phyloP scores from a whole-genome alignment of 108 stramenopile species.

The Conticribra weissflogii region DNA sequence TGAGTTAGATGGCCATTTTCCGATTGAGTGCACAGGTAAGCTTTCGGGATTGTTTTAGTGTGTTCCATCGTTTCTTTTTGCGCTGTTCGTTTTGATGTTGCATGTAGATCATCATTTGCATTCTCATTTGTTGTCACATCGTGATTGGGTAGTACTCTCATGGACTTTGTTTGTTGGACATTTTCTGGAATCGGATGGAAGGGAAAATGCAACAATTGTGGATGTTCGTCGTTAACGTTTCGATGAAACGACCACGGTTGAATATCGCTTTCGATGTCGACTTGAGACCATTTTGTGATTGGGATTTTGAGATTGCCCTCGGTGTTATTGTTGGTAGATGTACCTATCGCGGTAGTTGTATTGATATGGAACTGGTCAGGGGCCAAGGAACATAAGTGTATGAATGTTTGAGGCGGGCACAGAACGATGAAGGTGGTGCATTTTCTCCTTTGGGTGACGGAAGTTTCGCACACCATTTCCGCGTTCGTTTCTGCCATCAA shows the following conservation, averaged over 20 bases:
- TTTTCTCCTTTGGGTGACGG: slow-evolving; percentile 15
- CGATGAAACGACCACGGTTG: slow-evolving; percentile 70
- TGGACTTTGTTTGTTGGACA: background rate
- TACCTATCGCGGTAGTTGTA: background rate
- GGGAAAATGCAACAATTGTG: slow-evolving; percentile 63
- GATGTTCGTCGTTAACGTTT: slow-evolving; percentile 65
- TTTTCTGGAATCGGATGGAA: too few species aligned
- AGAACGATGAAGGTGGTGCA: slow-evolving; percentile 82
- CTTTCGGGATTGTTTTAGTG: slow-evolving; percentile 18
- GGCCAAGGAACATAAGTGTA: slow-evolving; percentile 66
- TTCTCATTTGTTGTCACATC: background rate
- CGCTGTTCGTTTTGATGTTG: background rate
- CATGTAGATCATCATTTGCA: background rate
- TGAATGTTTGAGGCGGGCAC: slow-evolving; percentile 76
- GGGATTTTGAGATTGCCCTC: slow-evolving; percentile 5
- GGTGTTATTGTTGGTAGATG: background rate
- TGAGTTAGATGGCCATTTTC: slow-evolving; percentile 84
- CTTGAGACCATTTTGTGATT: slow-evolving; percentile 42
- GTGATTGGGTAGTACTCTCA: background rate
- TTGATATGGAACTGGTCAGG: slow-evolving; percentile 23
- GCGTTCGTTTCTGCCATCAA: background rate
- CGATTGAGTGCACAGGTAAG: slow-evolving; percentile 84
- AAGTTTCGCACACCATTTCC: background rate
- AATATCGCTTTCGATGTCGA: slow-evolving; percentile 79
- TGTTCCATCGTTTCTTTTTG: background rate